Conservation (phyloP, 805 yeast species). For the Teunomyces lycoperdinae region DNA sequence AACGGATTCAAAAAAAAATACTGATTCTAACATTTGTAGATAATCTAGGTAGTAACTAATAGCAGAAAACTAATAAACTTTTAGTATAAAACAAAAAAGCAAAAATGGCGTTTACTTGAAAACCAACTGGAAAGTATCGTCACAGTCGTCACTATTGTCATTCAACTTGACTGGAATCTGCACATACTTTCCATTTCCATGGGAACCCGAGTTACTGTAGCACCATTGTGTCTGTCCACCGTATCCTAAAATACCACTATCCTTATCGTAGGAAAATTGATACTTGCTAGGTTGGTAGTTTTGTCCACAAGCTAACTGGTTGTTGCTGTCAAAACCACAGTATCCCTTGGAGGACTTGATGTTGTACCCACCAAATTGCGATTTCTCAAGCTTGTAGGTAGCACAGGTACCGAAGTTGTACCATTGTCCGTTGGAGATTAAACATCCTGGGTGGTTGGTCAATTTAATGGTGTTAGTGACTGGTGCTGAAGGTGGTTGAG, state of each 20-base stretch:
- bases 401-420: constrained; percentile 84
- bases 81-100: neutral
- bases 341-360: constrained; percentile 69
- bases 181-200: constrained; percentile 21
- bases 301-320: constrained; percentile 13
- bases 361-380: constrained; percentile 71
- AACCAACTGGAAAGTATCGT: constrained; percentile 9
- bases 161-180: constrained; percentile 21
- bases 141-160: constrained; percentile 14
- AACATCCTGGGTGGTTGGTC: constrained; percentile 61
- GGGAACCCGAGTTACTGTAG: constrained; percentile 17
- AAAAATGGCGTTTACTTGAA: constrained; percentile 6
- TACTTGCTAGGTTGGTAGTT: constrained; percentile 24
- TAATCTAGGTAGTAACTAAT: neutral
- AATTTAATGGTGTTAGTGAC: constrained; percentile 39
- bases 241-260: constrained; percentile 47
- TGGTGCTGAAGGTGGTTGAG: constrained; percentile 19
- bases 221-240: constrained; percentile 67
- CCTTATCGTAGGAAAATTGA: constrained; percentile 58
- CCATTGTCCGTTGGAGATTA: constrained; percentile 87
- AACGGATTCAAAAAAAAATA: constrained; percentile 30
- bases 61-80: neutral
- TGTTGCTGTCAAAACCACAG: constrained; percentile 45
- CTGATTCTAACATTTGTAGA: neutral
- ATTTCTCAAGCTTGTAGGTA: constrained; percentile 53